phyloP scores from a whole-genome alignment of 1,284 basidiomycete genomes.

The Trichosporon ovoides region DNA sequence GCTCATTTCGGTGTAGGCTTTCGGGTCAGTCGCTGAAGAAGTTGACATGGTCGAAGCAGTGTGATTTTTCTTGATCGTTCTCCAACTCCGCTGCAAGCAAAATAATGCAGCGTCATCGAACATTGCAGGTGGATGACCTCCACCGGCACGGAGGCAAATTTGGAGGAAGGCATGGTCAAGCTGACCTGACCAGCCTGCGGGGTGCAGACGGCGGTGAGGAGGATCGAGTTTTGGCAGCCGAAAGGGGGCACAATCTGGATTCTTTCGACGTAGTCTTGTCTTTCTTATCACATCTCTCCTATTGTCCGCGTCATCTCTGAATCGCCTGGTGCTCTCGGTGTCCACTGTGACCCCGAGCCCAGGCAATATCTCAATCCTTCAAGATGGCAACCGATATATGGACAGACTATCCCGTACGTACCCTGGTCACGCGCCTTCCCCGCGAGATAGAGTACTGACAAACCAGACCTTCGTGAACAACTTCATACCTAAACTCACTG shows the following conservation, averaged over 20 bases:
- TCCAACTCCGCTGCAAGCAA: no score
- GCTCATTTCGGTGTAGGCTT: constrained; percentile 60
- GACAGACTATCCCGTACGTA: constrained; percentile 6
- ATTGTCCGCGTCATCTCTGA: not conserved
- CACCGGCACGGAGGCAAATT: constrained; percentile 2
- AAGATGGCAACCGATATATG: constrained; percentile 10
- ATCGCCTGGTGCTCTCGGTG: not conserved
- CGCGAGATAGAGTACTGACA: constrained; percentile 5
- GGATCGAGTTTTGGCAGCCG: not conserved
- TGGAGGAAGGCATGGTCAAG: not conserved
- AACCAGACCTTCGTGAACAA: constrained; percentile 29
- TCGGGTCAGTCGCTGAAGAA: not conserved
- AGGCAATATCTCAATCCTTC: not conserved
- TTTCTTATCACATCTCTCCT: not conserved
- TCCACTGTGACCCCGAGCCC: not conserved
- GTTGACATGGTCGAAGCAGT: not conserved
- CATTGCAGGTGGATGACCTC: not conserved
- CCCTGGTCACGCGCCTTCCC: not conserved
- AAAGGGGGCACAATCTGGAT: not conserved
- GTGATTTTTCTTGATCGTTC: not conserved
- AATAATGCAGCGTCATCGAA: no score
- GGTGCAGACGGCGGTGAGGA: not conserved
- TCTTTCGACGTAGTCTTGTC: not conserved
- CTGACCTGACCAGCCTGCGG: not conserved
- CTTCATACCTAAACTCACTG: constrained; percentile 31